Evolutionary conservation across 1,139 yeast genomes (phyloP), one percentile per base, ranked within the genome.

Genomic region (Yamadazyma diospyri): DNA sequence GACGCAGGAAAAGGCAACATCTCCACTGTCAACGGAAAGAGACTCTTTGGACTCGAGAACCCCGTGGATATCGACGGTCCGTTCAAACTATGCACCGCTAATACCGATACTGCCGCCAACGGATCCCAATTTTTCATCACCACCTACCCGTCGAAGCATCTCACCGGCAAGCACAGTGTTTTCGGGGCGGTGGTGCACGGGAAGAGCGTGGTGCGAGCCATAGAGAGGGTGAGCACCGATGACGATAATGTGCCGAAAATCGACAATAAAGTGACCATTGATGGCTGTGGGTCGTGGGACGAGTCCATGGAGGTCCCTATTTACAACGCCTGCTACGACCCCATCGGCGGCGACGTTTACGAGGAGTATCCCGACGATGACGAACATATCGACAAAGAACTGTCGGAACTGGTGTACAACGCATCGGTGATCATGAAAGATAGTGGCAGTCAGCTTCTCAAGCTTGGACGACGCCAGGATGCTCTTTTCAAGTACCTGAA

Each of bases 311-410:
- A 47, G 0, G 44, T 78, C 1, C 89, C 89, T 0, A 63, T 79
- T 3, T 72, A 47, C 44, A 77, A 78, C 47, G 84, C 87, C 1
- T 71, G 82, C 32, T 76, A 77, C 43, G 75, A 73, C 40, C 51
- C 59, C 0, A 62, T 76, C 8, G 87, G 83, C 1, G 86, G 85
- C 6, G 94, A 83, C 46, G 55, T 74, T 0, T 83, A 70, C 46
- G 92, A 82, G 55, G 94, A 83, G 50, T 76, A 67, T 45, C 94
- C 94, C 0, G 88, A 78, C 42, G 86, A 80, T 47, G 88, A 80
- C 45, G 64, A 48, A 24, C 61, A 62, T 39, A 75, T 80, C 31
- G 78, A 73, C 39, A 72, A 73, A 31, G 80, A 81, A 20, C 76
- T 81, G 26, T 64, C 78, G 6, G 69, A 63, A 36, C 63, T 68